Evolutionary conservation across 2,329 filamentous ascomycete species (phyloP).

Genomic region (Karstenula rhodostoma): DNA sequence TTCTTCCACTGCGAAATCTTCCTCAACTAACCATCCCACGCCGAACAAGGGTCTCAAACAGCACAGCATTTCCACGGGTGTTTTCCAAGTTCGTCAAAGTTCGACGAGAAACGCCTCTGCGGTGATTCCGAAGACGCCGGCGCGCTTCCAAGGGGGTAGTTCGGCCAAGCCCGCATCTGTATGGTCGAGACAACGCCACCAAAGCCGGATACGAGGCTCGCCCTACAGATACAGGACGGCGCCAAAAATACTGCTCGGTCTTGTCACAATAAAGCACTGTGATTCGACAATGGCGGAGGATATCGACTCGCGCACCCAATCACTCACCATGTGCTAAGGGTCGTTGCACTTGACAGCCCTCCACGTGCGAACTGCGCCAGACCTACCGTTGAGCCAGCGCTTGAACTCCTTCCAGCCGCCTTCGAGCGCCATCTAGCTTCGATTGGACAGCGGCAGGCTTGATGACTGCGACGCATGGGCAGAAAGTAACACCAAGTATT

Average conservation of each 20-base stretch:
- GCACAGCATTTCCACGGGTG: neutral
- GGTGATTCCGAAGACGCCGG: neutral
- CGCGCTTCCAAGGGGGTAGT: neutral
- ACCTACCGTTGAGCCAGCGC: conserved; percentile 6
- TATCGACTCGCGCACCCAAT: conserved; percentile 9
- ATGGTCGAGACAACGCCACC: conserved; percentile 11
- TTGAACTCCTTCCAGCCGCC: conserved; percentile 4
- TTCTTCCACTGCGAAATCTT: neutral
- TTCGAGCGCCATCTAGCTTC: conserved; percentile 9
- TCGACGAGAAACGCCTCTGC: neutral
- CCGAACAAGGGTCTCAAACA: neutral
- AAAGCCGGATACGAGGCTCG: conserved; percentile 3
- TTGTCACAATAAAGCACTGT: neutral
- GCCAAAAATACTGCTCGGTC: conserved; percentile 6
- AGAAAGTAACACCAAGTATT: conserved; percentile 5
- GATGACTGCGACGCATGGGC: neutral
- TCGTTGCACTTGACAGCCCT: neutral
- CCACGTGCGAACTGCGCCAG: conserved; percentile 7
- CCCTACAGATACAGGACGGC: neutral
- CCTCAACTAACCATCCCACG: neutral
- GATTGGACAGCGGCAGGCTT: neutral
- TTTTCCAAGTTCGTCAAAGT: neutral
- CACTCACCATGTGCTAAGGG: neutral
- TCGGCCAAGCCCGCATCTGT: conserved; percentile 10
- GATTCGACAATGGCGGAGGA: conserved; percentile 4